phyloP scores from a whole-genome alignment of 331 rosid species.

The Rhamnella rubrinervis region DNA sequence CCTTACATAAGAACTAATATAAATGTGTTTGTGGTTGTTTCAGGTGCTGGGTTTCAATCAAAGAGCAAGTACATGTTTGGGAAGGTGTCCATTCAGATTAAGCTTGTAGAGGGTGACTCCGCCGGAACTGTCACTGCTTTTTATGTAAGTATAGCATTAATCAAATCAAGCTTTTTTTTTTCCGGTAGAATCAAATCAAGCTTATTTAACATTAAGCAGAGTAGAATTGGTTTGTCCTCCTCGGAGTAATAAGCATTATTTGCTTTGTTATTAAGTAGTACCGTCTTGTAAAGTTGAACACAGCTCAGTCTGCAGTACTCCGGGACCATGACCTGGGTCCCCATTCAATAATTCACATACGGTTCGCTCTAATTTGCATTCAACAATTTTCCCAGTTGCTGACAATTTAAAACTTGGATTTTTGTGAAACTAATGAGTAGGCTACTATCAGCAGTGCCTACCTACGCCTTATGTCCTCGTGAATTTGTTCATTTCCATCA shows the following conservation, averaged over 20 bases:
- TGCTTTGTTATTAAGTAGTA: too few relatives aligned
- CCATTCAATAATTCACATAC: not conserved
- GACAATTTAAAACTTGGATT: constrained; percentile 22
- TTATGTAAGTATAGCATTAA: constrained; percentile 53
- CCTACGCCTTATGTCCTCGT: constrained; percentile 29
- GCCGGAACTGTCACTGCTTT: constrained; percentile 97
- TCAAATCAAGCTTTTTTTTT: too few relatives aligned
- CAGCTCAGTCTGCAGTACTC: constrained; percentile 3
- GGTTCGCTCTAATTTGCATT: constrained; percentile 2
- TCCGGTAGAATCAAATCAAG: too few relatives aligned
- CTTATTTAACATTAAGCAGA: too few relatives aligned
- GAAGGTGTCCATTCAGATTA: constrained; percentile 74
- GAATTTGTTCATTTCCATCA: constrained; percentile 15
- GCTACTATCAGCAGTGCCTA: constrained; percentile 9
- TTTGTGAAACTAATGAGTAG: constrained; percentile 18
- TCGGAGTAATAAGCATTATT: too few relatives aligned
- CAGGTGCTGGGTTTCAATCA: constrained; percentile 94
- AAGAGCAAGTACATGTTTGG: constrained; percentile 86
- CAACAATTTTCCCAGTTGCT: constrained; percentile 11
- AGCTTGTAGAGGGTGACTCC: constrained; percentile 90
- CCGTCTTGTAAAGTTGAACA: not conserved
- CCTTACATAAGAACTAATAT: not conserved
- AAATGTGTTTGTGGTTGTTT: constrained; percentile 4
- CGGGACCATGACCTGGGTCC: not conserved
- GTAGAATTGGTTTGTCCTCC: too few relatives aligned